Evolutionary conservation across 1,284 basidiomycete genomes (phyloP).

Genomic region (Macrocystidia cucumis): DNA sequence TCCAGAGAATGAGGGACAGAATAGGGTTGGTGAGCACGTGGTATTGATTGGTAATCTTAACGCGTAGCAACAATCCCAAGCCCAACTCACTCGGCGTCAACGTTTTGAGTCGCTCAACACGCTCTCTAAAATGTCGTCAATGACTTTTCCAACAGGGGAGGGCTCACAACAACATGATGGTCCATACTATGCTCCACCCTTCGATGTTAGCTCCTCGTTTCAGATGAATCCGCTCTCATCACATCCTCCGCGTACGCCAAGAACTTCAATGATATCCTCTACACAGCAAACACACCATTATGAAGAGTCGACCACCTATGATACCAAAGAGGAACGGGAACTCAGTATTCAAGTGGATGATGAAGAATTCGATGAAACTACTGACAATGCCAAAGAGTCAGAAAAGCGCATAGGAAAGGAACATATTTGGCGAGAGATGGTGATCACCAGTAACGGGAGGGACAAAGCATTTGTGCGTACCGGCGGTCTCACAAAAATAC

Average conservation of each 20-base stretch:
- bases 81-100: no score
- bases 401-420: slow-evolving; percentile 41
- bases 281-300: slow-evolving; percentile 26
- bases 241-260: slow-evolving; percentile 70
- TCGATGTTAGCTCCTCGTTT: slow-evolving; percentile 43
- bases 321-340: slow-evolving; percentile 28
- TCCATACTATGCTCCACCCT: slow-evolving; percentile 30
- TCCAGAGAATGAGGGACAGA: slow-evolving; percentile 6
- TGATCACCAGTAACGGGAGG: slow-evolving; percentile 65
- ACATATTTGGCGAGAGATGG: slow-evolving; percentile 71
- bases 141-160: slow-evolving; percentile 34
- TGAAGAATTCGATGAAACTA: slow-evolving; percentile 35
- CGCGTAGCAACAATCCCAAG: no score
- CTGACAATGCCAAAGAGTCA: slow-evolving; percentile 32
- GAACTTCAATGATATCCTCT: slow-evolving; percentile 38
- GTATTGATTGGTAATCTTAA: no score
- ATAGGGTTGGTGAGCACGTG: no score
- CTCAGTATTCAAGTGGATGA: slow-evolving; percentile 26
- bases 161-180: slow-evolving; percentile 17
- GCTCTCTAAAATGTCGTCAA: slow-evolving; percentile 41
- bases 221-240: slow-evolving; percentile 74
- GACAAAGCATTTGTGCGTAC: slow-evolving; percentile 74
- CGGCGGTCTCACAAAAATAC: slow-evolving; percentile 3
- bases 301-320: slow-evolving; percentile 27
- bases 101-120: no score